Conservation (phyloP, 2,329 filamentous ascomycete species). For the Calonectria pauciramosa region DNA sequence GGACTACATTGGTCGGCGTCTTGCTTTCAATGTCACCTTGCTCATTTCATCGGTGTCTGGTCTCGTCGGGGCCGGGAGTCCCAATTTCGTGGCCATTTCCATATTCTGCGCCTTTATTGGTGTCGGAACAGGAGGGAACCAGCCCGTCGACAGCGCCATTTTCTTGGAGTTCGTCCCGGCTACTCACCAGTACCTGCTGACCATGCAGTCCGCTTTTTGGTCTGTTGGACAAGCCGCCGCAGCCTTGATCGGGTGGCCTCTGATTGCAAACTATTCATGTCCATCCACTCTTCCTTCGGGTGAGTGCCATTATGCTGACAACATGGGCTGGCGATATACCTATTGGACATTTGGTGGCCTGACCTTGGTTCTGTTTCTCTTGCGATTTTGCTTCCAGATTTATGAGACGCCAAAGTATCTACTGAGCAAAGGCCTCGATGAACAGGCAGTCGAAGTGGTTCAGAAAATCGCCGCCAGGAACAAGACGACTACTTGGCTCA, state of each 20-base stretch:
- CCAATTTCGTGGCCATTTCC: slow-evolving; percentile 73
- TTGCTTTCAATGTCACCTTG: slow-evolving; percentile 75
- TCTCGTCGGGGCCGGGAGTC: slow-evolving; percentile 73
- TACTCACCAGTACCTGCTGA: slow-evolving; percentile 56
- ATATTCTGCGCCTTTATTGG: slow-evolving; percentile 72
- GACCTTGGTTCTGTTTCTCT: slow-evolving; percentile 1
- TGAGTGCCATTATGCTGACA: slow-evolving; percentile 46
- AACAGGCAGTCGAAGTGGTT: slow-evolving; percentile 25
- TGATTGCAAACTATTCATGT: slow-evolving; percentile 48
- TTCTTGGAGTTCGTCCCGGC: slow-evolving; percentile 59
- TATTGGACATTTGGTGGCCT: slow-evolving; percentile 25
- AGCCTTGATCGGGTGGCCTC: slow-evolving; percentile 48
- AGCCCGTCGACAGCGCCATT: slow-evolving; percentile 61
- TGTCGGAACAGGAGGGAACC: slow-evolving; percentile 75
- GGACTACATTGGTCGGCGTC: slow-evolving; percentile 74
- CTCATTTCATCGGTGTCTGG: slow-evolving; percentile 72
- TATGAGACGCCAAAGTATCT: slow-evolving; percentile 33
- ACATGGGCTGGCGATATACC: slow-evolving; percentile 57
- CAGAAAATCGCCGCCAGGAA: slow-evolving; percentile 29
- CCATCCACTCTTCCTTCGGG: slow-evolving; percentile 35
- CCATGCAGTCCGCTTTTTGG: slow-evolving; percentile 57
- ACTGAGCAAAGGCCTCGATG: slow-evolving; percentile 26
- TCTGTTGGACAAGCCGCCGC: slow-evolving; percentile 53
- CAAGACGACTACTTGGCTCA: slow-evolving; percentile 24
- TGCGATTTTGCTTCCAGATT: slow-evolving; percentile 22